Evolutionary conservation across 176 grass and related monocot species (phyloP).

Genomic region (Bromus sterilis): DNA sequence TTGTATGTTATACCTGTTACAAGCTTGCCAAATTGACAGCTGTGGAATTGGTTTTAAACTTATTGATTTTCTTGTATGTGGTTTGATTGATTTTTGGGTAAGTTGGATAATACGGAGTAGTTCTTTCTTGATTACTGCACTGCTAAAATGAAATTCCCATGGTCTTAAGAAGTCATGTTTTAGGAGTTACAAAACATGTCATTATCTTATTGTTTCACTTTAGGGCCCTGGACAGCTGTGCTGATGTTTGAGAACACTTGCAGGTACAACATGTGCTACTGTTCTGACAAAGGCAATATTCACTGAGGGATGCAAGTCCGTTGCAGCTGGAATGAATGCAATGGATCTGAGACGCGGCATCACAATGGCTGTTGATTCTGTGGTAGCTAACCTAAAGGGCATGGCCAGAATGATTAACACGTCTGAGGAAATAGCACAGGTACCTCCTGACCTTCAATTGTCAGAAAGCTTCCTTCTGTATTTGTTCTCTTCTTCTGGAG

Average conservation of each 20-base stretch:
- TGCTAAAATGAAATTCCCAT: not conserved
- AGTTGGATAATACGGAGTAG: not conserved
- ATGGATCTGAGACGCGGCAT: constrained; percentile 92
- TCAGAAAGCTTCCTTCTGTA: constrained; percentile 28
- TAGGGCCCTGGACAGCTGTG: not conserved
- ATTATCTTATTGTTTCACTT: not conserved
- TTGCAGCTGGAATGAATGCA: constrained; percentile 83
- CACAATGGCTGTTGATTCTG: constrained; percentile 77
- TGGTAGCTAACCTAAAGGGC: constrained; percentile 73
- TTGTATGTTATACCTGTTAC: not conserved
- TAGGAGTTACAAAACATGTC: not conserved
- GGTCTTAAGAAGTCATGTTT: not conserved
- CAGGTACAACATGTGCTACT: constrained; percentile 89
- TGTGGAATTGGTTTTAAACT: not conserved
- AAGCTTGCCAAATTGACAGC: not conserved
- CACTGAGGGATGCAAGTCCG: constrained; percentile 77
- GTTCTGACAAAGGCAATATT: constrained; percentile 89
- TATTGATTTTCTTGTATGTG: too few species aligned
- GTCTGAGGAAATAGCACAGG: constrained; percentile 89
- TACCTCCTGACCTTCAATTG: constrained; percentile 35
- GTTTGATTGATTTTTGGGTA: not conserved
- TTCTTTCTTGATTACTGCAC: not conserved
- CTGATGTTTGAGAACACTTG: constrained; percentile 1
- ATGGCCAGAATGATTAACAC: constrained; percentile 86
- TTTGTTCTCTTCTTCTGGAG: constrained; percentile 13